Base-by-base conservation (phyloP, 2,329 filamentous ascomycete species). In the Diaporthe sp. region DNA sequence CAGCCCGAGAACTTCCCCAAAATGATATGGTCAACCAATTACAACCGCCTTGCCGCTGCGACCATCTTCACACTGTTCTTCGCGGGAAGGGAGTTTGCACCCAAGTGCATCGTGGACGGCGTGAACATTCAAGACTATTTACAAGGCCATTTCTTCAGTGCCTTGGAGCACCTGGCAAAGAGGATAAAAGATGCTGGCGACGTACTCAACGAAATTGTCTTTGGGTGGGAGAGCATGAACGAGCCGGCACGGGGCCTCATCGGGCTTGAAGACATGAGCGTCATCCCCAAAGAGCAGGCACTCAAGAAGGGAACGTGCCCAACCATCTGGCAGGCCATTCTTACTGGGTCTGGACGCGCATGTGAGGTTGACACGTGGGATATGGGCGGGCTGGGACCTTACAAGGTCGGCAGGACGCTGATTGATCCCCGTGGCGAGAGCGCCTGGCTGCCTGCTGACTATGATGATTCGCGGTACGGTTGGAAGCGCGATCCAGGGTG, bases 1-100 rank as follows among this genome's bases (percentile, higher is more conserved):
- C 90, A 97, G 27, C 95, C 96, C 12, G 92, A 92, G 35, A 89
- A 92, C 1, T 99, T 96, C 78, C 97, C 97, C 32, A 98, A 98
- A 85, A 99, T 99, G 97, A 96, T 98, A 73, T 99, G 97, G 97
- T 95, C 96, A 22, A 98, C 97, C 69, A 99, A 99, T 82, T 99
- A 99, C 83, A 94, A 92, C 76, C 91, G 97, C 32, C 87, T 98
- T 66, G 96, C 93, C 3, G 94, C 93, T 66, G 94, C 96, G 77
- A 96, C 95, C 59, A 95, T 98, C 78, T 98, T 98, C 82, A 98
- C 96, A 0, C 85, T 98, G 69, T 99, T 98, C 85, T 99, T 97
- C 82, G 96, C 90, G 12, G 97, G 97, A 47, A 91, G 88, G 76
- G 94, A 97, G 79, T 98, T 98, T 86, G 94, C 97, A 1, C 97